These are phyloP conservation scores for Cladosporium colombiae DNA, from an alignment of 2,329 filamentous ascomycete species.

Conservation along the genomic window DNA sequence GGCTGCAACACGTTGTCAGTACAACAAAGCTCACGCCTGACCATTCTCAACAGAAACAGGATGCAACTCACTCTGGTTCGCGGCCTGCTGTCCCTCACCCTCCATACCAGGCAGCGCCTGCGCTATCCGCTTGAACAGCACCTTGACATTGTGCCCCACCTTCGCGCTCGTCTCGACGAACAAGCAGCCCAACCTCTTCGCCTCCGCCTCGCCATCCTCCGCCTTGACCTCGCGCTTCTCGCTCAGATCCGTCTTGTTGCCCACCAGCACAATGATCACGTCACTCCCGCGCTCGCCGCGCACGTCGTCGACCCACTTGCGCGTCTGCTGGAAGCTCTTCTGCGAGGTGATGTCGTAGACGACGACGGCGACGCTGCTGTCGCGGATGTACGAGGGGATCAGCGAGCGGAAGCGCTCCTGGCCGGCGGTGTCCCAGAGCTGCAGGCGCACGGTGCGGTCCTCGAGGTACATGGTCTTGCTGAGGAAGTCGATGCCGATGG, in stretches of 20 bases:
- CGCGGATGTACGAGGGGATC: slow-evolving; percentile 97
- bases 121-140: slow-evolving; percentile 94
- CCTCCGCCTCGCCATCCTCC: slow-evolving; percentile 94
- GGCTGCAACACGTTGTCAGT: slow-evolving; percentile 31
- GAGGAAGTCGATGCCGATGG: slow-evolving; percentile 98
- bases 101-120: slow-evolving; percentile 98
- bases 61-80: slow-evolving; percentile 72
- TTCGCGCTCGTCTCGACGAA: slow-evolving; percentile 99
- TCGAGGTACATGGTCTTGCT: slow-evolving; percentile 99
- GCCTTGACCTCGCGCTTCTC: slow-evolving; percentile 98
- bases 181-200: slow-evolving; percentile 96
- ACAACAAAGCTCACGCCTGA: not conserved
- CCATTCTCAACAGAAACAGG: not conserved
- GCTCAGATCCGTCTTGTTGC: slow-evolving; percentile 98
- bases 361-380: slow-evolving; percentile 95
- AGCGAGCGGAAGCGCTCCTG: slow-evolving; percentile 96
- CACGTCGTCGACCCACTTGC: slow-evolving; percentile 99
- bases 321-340: slow-evolving; percentile 98
- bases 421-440: slow-evolving; percentile 97
- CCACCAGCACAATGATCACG: slow-evolving; percentile 97
- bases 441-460: slow-evolving; percentile 93
- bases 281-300: slow-evolving; percentile 95
- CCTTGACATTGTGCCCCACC: slow-evolving; percentile 96
- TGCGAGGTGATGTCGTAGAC: slow-evolving; percentile 87
- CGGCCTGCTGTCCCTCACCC: slow-evolving; percentile 75